Conservation (phyloP, 352 stramenopile species). For the Globisporangium canariense region DNA sequence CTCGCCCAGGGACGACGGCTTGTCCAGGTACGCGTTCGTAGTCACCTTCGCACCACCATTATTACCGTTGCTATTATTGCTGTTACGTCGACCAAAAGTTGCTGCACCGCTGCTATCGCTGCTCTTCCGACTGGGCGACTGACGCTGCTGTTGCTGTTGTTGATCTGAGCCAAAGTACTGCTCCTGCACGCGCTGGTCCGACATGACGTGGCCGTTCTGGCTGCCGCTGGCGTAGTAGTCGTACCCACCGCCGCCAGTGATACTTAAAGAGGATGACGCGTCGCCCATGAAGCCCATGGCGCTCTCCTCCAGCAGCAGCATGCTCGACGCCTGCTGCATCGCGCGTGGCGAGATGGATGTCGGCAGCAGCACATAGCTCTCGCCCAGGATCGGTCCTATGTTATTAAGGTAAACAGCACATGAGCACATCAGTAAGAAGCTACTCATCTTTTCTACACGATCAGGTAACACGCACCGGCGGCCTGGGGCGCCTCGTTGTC, state of each 20-base stretch:
- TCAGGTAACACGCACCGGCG: conserved; percentile 22
- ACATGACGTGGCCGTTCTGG: not conserved
- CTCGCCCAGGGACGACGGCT: conserved; percentile 34
- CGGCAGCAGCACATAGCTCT: conserved; percentile 76
- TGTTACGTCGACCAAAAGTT: conserved; percentile 16
- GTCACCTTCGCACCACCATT: conserved; percentile 22
- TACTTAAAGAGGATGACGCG: conserved; percentile 20
- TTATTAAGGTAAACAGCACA: not conserved
- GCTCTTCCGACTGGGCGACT: not conserved
- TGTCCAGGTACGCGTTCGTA: conserved; percentile 17
- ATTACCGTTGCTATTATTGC: conserved; percentile 9
- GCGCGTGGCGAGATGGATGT: conserved; percentile 52
- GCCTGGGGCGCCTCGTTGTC: conserved; percentile 27
- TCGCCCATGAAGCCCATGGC: conserved; percentile 11
- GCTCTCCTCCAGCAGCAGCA: conserved; percentile 45
- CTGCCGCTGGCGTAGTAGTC: conserved; percentile 19
- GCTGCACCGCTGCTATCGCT: conserved; percentile 8
- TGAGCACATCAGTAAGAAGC: not conserved
- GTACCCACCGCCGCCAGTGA: not conserved
- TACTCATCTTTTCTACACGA: not conserved
- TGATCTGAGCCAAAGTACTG: conserved; percentile 29
- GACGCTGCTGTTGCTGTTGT: conserved; percentile 11
- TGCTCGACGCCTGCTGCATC: conserved; percentile 26
- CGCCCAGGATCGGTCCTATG: conserved; percentile 36
- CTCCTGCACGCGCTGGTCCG: conserved; percentile 16